Percentiles rank a stretch among this genome's conserved stretches.
These are phyloP conservation scores for Silene conica DNA, from an alignment of 148 eudicot genomes.

Conservation along the genomic window DNA sequence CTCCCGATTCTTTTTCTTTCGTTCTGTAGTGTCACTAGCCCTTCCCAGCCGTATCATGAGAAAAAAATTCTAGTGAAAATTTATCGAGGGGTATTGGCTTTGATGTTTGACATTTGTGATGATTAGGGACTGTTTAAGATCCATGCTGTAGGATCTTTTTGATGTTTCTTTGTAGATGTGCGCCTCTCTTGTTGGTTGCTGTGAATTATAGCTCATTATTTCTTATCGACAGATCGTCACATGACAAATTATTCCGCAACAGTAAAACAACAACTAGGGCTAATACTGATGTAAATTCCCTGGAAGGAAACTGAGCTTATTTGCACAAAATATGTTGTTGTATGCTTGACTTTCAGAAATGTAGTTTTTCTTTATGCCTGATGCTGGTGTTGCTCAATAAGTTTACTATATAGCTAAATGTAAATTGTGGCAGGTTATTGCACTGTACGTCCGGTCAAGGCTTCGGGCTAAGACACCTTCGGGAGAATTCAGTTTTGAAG, in stretches of 20 bases:
- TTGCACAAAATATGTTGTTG: background rate
- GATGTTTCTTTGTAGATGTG: background rate
- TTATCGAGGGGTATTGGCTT: too few species aligned
- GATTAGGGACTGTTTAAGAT: too few species aligned
- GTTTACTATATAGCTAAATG: conserved; percentile 4
- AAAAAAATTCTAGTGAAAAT: too few species aligned
- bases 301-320: background rate
- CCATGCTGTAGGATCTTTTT: background rate
- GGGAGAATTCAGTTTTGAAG: conserved; percentile 34
- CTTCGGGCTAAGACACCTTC: conserved; percentile 38
- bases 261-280: background rate
- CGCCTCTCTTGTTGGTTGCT: too few species aligned
- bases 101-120: too few species aligned
- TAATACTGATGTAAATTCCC: background rate
- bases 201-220: too few species aligned
- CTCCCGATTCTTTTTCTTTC: too few species aligned
- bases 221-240: background rate
- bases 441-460: conserved; percentile 68
- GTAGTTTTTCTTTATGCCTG: background rate
- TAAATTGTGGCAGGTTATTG: conserved; percentile 59
- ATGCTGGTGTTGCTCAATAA: background rate
- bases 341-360: conserved; percentile 1
- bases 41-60: too few species aligned
- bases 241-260: background rate
- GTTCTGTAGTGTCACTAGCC: too few species aligned